Base-by-base conservation (phyloP, 441 rosid genomes). In the Manihot esculenta region DNA sequence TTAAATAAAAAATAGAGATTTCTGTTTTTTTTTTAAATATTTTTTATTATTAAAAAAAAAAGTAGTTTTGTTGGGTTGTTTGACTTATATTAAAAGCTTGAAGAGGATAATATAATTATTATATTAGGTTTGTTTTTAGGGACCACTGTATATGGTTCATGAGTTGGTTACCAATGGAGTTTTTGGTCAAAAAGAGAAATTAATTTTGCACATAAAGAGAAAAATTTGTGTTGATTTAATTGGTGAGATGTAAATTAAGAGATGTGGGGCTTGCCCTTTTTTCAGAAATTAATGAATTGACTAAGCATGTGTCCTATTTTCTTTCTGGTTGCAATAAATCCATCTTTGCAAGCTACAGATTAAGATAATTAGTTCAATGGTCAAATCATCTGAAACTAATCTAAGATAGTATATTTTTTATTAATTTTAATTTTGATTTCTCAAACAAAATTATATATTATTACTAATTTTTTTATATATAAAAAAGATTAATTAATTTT, bases 41-140 rank as follows among this genome's bases (percentile, higher is more conserved):
- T n/a, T n/a, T n/a, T n/a, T n/a, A 17, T 23, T 35, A 14, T 35
- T 51, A 0, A 3, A 13, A 53, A 0, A 3, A 13, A 66, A 66
- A 66, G 60, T 15, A 3, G 21, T 55, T 57, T 42, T 42, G 70
- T 62, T 49, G 38, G 71, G 44, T 68, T 35, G 67, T 54, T 73
- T 73, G 75, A 74, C 81, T 74, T 74, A 5, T 3, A 26, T 21
- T 38, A 12, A 27, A 77, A 77, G 74, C 48, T 21, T n/a, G n/a
- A n/a, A n/a, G n/a, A n/a, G n/a, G n/a, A 0, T 15, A 26, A 15
- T 48, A 14, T 18, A 21, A 61, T 8, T 0, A 0, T n/a, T n/a
- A 27, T 8, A 48, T 55, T 55, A 24, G 60, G 8, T 57, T 62
- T 14, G 67, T 57, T 57, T 33, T 23, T 1, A 53, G 49, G 72